Evolutionary conservation across 75 land plant species (phyloP).

Genomic region (Ceratopteris richardii): DNA sequence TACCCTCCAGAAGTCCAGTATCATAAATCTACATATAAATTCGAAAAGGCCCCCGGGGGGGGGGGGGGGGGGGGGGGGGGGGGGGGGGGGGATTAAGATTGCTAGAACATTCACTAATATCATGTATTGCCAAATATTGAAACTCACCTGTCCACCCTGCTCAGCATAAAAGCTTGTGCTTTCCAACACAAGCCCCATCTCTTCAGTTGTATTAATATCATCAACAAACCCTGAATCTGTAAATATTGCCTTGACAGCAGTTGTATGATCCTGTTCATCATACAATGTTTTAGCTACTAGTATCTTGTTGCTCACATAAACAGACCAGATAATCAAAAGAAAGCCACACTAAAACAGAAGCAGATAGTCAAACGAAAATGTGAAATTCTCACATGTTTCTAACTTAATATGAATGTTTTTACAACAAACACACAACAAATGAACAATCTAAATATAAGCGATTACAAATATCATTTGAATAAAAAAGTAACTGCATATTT

Average conservation of each 20-base stretch:
- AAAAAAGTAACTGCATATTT: no score
- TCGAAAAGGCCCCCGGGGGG: no score
- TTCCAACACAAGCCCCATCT: constrained; percentile 71
- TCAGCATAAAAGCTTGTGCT: constrained; percentile 94
- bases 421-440: no score
- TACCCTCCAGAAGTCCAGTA: constrained; percentile 61
- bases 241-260: constrained; percentile 69
- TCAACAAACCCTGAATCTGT: constrained; percentile 51
- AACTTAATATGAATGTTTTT: no score
- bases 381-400: no score
- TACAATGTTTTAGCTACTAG: background rate
- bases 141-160: constrained; percentile 95
- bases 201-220: constrained; percentile 28
- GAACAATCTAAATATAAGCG: no score
- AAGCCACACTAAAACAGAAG: background rate
- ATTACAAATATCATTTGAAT: no score
- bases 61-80: no score
- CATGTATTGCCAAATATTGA: background rate
- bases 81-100: no score
- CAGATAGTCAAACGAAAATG: no score
- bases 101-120: constrained; percentile 2
- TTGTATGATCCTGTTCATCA: constrained; percentile 51
- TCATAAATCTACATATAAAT: constrained; percentile 67
- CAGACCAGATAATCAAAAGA: background rate
- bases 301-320: background rate